These are phyloP conservation scores for Herpetomonas tarakana DNA, from an alignment of 208 protist genomes.

Conservation along the genomic window DNA sequence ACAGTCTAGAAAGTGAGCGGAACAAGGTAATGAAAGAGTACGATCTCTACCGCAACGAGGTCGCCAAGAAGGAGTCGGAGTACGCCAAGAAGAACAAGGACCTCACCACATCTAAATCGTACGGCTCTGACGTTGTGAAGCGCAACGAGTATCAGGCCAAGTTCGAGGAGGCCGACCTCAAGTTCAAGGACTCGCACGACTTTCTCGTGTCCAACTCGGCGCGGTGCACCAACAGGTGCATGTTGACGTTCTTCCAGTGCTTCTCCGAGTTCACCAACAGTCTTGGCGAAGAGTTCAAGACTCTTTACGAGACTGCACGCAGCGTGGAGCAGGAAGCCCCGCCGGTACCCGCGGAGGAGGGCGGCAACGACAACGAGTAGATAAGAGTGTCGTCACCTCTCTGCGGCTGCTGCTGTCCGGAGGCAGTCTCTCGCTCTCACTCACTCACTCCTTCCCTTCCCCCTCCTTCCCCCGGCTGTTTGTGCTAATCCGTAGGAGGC, in stretches of 20 bases:
- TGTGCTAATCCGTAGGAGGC: no score
- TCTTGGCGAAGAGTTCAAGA: conserved; percentile 18
- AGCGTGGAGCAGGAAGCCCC: not conserved
- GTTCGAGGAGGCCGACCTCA: conserved; percentile 34
- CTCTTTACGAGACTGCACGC: conserved; percentile 6
- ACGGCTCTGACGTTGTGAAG: conserved; percentile 35
- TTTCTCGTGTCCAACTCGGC: conserved; percentile 22
- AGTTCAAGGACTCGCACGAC: conserved; percentile 48
- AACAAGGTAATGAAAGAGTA: conserved; percentile 49
- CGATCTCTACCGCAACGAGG: conserved; percentile 48
- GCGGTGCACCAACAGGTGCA: conserved; percentile 11
- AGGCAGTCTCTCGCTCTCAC: no score
- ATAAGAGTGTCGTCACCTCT: no score
- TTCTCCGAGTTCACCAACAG: conserved; percentile 22
- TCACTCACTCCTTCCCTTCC: no score
- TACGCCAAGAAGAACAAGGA: conserved; percentile 55
- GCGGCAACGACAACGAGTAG: conserved; percentile 4
- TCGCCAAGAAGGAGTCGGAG: conserved; percentile 41
- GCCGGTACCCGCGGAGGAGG: conserved; percentile 5
- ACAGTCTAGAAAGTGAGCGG: conserved; percentile 34
- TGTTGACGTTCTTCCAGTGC: conserved; percentile 32
- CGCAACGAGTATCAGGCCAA: conserved; percentile 26
- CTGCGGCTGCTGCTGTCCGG: no score
- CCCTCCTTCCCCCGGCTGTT: no score
- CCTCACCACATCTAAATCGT: conserved; percentile 41